Evolutionary conservation across 2,329 filamentous ascomycete genomes (phyloP).

Genomic region (Diaporthe ampelina): DNA sequence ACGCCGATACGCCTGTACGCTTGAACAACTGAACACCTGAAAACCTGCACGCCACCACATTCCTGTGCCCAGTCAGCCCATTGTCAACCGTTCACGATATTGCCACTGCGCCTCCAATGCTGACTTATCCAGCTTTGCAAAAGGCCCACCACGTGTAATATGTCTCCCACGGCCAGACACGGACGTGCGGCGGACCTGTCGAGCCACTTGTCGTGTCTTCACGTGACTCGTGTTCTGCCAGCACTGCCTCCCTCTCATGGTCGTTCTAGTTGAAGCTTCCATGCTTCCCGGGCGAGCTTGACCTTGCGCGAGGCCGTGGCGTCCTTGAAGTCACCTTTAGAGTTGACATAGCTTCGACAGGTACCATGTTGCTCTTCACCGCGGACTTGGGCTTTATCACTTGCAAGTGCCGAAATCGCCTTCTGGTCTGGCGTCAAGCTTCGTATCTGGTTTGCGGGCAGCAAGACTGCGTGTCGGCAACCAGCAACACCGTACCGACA

Average conservation of each 20-base stretch:
- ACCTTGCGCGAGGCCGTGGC: neutral
- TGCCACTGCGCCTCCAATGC: constrained; percentile 3
- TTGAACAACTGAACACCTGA: too few relatives aligned
- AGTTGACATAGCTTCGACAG: neutral
- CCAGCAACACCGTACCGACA: neutral
- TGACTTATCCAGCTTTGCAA: neutral
- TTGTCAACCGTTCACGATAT: neutral
- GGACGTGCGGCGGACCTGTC: neutral
- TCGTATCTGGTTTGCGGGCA: neutral
- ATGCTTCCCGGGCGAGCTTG: too few relatives aligned
- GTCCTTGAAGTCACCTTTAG: neutral
- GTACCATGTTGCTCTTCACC: neutral
- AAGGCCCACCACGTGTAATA: neutral
- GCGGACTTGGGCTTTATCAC: neutral
- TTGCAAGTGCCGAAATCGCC: neutral
- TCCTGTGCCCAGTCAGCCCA: neutral
- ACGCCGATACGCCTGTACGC: neutral
- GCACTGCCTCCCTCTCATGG: neutral
- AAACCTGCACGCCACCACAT: neutral
- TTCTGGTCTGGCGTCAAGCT: neutral
- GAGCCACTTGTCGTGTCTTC: neutral
- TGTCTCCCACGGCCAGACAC: neutral
- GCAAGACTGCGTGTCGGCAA: neutral
- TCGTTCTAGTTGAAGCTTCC: neutral
- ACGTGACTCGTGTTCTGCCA: neutral